phyloP scores from a whole-genome alignment of 2,329 filamentous ascomycete species.

The Alternaria postmessia region DNA sequence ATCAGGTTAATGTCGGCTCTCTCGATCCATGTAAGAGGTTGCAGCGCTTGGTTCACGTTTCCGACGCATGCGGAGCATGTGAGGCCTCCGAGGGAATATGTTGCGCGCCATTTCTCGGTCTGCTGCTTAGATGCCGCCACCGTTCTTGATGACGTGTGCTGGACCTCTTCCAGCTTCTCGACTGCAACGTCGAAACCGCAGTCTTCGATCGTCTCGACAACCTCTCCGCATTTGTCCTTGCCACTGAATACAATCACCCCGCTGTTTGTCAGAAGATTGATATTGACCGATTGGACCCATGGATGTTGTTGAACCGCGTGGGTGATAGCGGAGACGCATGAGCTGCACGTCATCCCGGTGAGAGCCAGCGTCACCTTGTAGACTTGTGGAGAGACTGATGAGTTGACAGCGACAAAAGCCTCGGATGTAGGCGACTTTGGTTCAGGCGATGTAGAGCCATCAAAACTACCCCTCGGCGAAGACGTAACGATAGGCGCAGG shows the following conservation, averaged over 20 bases:
- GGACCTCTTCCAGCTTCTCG: slow-evolving; percentile 41
- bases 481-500: slow-evolving; percentile 21
- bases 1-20: slow-evolving; percentile 61
- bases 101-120: slow-evolving; percentile 49
- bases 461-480: slow-evolving; percentile 20
- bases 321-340: slow-evolving; percentile 63
- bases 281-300: slow-evolving; percentile 57
- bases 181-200: slow-evolving; percentile 54
- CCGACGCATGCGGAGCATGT: slow-evolving; percentile 65
- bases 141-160: neutral
- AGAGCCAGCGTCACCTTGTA: slow-evolving; percentile 58
- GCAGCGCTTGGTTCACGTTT: slow-evolving; percentile 57
- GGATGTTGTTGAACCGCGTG: slow-evolving; percentile 57
- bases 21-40: slow-evolving; percentile 56
- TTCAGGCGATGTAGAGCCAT: slow-evolving; percentile 19
- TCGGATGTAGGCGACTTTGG: slow-evolving; percentile 22
- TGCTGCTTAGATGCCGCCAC: slow-evolving; percentile 8
- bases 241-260: slow-evolving; percentile 60
- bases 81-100: slow-evolving; percentile 64
- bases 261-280: slow-evolving; percentile 62
- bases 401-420: slow-evolving; percentile 30
- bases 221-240: slow-evolving; percentile 52
- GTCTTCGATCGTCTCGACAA: slow-evolving; percentile 62
- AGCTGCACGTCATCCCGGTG: slow-evolving; percentile 68
- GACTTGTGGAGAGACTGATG: neutral